phyloP scores from a whole-genome alignment of 345 rosid genomes.

The Lagerstroemia speciosa region DNA sequence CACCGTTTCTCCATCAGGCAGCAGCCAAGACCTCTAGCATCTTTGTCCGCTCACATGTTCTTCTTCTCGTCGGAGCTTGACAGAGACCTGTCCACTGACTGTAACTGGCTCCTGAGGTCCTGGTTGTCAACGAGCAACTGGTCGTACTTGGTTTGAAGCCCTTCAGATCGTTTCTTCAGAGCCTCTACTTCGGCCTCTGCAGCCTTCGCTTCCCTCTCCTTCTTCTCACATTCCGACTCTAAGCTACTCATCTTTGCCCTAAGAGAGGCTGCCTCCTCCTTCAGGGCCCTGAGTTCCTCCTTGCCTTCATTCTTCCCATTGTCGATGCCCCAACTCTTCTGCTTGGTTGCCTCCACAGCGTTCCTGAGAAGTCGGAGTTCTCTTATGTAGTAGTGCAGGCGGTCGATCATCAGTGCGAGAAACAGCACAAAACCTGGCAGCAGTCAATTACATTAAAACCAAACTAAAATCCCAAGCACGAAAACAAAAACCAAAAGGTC shows the following conservation, averaged over 20 bases:
- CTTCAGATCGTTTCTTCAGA: constrained; percentile 63
- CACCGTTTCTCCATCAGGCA: background rate
- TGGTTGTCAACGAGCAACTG: constrained; percentile 68
- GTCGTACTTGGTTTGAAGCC: constrained; percentile 56
- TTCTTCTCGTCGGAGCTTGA: constrained; percentile 40
- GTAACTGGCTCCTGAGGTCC: constrained; percentile 57
- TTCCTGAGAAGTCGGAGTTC: constrained; percentile 65
- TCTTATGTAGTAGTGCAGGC: constrained; percentile 81
- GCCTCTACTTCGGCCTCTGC: constrained; percentile 57
- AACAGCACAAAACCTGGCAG: constrained; percentile 66
- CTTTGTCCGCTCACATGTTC: constrained; percentile 21
- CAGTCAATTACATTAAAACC: background rate
- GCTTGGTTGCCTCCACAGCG: constrained; percentile 69
- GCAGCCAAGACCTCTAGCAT: background rate
- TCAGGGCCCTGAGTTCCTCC: constrained; percentile 35
- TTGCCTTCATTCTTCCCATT: constrained; percentile 41
- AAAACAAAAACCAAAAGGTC: background rate
- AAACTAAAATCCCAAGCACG: background rate
- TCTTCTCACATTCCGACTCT: constrained; percentile 39
- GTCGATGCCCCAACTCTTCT: constrained; percentile 50
- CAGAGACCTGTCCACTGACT: constrained; percentile 29
- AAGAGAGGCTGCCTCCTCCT: constrained; percentile 35
- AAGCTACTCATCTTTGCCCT: constrained; percentile 37
- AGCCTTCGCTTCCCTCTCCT: constrained; percentile 41
- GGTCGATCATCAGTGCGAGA: constrained; percentile 73